These are phyloP conservation scores for Talaromyces liani DNA, from an alignment of 495 filamentous ascomycete species.

Conservation along the genomic window DNA sequence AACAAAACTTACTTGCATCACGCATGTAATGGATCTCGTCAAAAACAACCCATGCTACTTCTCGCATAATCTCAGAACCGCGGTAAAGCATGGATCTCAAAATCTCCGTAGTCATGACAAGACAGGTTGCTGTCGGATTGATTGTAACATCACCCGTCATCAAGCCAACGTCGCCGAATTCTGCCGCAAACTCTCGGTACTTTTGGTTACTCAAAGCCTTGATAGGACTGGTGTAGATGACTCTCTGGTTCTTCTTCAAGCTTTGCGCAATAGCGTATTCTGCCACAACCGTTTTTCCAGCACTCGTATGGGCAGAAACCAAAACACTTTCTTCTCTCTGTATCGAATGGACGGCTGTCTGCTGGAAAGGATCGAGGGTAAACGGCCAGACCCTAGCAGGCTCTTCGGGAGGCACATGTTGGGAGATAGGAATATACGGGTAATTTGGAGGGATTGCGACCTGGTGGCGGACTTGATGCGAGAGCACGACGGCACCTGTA, in stretches of 20 bases:
- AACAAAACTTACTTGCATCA: conserved; percentile 53
- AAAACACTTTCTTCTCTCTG: conserved; percentile 92
- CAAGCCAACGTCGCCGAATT: conserved; percentile 93
- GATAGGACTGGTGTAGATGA: conserved; percentile 99
- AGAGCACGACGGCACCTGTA: conserved; percentile 63
- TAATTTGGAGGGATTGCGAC: conserved; percentile 91
- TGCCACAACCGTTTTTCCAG: conserved; percentile 95
- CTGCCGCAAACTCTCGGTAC: conserved; percentile 88
- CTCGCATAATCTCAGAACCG: conserved; percentile 98
- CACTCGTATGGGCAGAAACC: conserved; percentile 94
- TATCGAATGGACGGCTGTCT: conserved; percentile 85
- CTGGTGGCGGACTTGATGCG: conserved; percentile 97
- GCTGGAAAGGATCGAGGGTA: conserved; percentile 93
- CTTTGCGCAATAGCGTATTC: conserved; percentile 98
- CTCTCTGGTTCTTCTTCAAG: conserved; percentile 91
- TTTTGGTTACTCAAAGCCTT: conserved; percentile 98
- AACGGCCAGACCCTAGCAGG: conserved; percentile 82
- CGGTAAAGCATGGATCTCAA: conserved; percentile 96
- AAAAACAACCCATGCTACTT: conserved; percentile 95
- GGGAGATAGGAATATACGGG: conserved; percentile 82
- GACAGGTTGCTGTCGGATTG: conserved; percentile 93
- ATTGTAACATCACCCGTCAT: conserved; percentile 99
- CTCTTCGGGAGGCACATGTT: conserved; percentile 78
- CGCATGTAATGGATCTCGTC: conserved; percentile 99
- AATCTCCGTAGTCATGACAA: conserved; percentile 99